Percentiles rank a stretch among this genome's conserved stretches.
Evolutionary conservation across 1,284 basidiomycete genomes (phyloP).

Genomic region (Violaceomyces palustris): DNA sequence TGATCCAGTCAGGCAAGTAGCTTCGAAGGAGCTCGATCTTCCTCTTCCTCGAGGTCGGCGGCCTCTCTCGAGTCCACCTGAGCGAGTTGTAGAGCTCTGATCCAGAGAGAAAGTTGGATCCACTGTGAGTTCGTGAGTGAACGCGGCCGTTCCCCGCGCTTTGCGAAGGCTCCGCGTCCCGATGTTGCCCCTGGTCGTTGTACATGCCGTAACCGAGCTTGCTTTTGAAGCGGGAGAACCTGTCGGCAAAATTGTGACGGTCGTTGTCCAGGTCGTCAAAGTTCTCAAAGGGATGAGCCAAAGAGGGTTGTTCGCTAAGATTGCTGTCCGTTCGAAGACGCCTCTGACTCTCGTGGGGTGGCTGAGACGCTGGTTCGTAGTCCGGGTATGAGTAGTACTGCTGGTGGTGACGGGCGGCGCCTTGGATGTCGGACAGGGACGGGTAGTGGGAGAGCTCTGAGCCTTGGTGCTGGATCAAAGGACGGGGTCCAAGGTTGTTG

Average conservation of each 20-base stretch:
- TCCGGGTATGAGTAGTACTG: neutral
- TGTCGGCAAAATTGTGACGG: too few species aligned
- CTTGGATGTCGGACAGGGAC: neutral
- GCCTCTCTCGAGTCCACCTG: conserved; percentile 10
- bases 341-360: too few species aligned
- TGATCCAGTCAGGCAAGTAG: conserved; percentile 45
- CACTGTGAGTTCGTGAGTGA: too few species aligned
- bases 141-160: too few species aligned
- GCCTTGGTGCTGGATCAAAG: neutral
- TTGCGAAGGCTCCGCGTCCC: too few species aligned
- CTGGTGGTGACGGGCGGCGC: neutral
- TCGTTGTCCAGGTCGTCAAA: neutral
- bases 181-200: too few species aligned
- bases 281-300: neutral
- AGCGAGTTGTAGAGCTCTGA: conserved; percentile 12
- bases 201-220: too few species aligned
- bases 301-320: neutral
- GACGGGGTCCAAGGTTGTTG: neutral
- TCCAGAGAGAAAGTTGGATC: too few species aligned
- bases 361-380: too few species aligned
- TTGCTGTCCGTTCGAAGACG: too few species aligned
- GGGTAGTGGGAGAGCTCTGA: neutral
- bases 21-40: conserved; percentile 12
- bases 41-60: conserved; percentile 10
- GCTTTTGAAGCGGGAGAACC: too few species aligned